Conservation (phyloP, 2,329 filamentous ascomycete genomes). For the Parastagonospora nodorum region DNA sequence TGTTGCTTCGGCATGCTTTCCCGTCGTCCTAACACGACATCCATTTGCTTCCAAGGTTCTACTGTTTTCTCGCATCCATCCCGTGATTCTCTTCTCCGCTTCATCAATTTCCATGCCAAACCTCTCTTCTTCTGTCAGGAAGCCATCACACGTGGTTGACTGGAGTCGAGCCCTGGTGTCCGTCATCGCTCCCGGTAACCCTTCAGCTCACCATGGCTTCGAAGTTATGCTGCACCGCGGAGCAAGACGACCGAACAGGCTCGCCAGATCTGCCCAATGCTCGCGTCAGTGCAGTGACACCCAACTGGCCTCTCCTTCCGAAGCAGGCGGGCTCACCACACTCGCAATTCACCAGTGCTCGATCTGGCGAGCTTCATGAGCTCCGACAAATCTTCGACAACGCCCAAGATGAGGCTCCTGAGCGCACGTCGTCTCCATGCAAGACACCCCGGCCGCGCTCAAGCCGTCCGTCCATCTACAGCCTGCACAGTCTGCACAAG, state of each 20-base stretch:
- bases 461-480: conserved; percentile 35
- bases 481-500: conserved; percentile 40
- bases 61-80: no score
- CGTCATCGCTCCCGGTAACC: neutral
- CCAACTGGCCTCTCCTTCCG: conserved; percentile 32
- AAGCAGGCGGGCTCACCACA: conserved; percentile 19
- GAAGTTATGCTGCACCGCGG: conserved; percentile 41
- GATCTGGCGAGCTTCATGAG: conserved; percentile 39
- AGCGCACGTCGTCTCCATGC: conserved; percentile 13
- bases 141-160: neutral
- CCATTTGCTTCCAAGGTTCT: no score
- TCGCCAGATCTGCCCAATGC: conserved; percentile 43
- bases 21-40: no score
- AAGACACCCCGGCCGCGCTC: conserved; percentile 25
- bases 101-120: no score
- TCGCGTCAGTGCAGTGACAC: conserved; percentile 33
- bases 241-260: conserved; percentile 30
- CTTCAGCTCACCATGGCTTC: conserved; percentile 29
- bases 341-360: conserved; percentile 37
- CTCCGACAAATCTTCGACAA: conserved; percentile 42
- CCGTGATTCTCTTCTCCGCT: no score
- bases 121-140: neutral
- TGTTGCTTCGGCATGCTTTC: no score
- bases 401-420: conserved; percentile 20
- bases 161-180: neutral